phyloP scores from a whole-genome alignment of 805 yeast species.

The Candida piceae region DNA sequence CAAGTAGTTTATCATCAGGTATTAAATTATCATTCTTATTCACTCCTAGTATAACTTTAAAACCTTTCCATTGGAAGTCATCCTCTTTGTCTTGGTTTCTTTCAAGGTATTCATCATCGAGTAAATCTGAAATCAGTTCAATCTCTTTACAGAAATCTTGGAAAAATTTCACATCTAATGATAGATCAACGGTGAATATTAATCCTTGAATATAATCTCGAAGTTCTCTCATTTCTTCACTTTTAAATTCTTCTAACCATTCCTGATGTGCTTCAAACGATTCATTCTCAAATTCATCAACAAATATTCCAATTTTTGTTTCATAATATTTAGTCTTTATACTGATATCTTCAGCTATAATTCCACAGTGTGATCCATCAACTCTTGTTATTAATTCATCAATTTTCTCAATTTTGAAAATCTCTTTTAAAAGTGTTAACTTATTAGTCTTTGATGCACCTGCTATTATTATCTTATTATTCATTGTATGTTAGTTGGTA shows the following conservation, averaged over 20 bases:
- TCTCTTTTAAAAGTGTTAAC: constrained; percentile 20
- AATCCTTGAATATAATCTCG: constrained; percentile 44
- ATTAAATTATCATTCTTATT: constrained; percentile 3
- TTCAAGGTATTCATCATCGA: constrained; percentile 22
- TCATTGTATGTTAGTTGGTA: constrained; percentile 19
- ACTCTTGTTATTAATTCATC: constrained; percentile 11
- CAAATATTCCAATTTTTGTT: constrained; percentile 22
- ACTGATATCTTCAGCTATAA: constrained; percentile 19
- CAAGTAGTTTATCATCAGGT: constrained; percentile 14
- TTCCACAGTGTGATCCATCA: constrained; percentile 19
- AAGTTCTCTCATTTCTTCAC: constrained; percentile 36
- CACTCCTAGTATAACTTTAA: constrained; percentile 33
- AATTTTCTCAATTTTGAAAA: constrained; percentile 23
- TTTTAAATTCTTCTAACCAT: constrained; percentile 38
- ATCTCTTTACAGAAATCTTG: constrained; percentile 18
- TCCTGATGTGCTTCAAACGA: constrained; percentile 15
- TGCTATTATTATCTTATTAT: constrained; percentile 39
- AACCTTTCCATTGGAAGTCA: constrained; percentile 30
- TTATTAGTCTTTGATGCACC: constrained; percentile 43
- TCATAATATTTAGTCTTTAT: constrained; percentile 25
- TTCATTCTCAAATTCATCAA: constrained; percentile 29
- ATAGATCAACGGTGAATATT: constrained; percentile 35
- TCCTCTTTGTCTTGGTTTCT: constrained; percentile 7
- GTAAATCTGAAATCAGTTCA: constrained; percentile 10
- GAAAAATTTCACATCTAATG: constrained; percentile 1